Evolutionary conservation across 805 yeast genomes (phyloP).

Genomic region (Saccharomyces cerevisiae): DNA sequence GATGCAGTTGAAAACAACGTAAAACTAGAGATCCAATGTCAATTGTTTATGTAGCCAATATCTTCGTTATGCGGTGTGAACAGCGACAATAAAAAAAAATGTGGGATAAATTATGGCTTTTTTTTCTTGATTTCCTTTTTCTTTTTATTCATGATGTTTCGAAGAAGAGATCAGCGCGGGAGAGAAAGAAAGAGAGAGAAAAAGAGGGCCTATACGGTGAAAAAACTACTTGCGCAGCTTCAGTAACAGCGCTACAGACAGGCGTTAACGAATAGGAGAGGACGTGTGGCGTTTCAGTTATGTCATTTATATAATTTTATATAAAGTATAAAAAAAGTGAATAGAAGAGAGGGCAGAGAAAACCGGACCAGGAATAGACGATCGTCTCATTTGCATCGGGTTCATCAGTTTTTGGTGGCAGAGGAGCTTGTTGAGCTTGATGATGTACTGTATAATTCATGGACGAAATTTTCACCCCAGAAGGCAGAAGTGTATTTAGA

Average conservation of each 20-base stretch:
- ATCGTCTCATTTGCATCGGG: neutral
- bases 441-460: conserved; percentile 54
- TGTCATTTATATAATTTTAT: neutral
- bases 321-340: neutral
- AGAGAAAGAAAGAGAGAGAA: neutral
- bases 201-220: neutral
- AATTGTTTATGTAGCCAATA: neutral
- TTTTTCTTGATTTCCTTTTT: neutral
- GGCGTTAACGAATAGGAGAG: neutral
- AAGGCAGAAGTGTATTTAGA: conserved; percentile 89
- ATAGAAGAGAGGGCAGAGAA: neutral
- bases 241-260: neutral
- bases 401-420: neutral
- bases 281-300: neutral
- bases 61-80: neutral
- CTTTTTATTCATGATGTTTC: neutral
- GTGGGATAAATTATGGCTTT: neutral
- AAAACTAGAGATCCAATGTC: neutral
- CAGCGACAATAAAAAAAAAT: neutral
- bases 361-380: neutral
- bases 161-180: neutral
- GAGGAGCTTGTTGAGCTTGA: neutral
- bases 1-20: neutral
- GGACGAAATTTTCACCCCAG: conserved; percentile 96
- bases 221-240: neutral